These are phyloP conservation scores for Komagataella pastoris DNA, from an alignment of 805 yeast species.

Conservation along the genomic window DNA sequence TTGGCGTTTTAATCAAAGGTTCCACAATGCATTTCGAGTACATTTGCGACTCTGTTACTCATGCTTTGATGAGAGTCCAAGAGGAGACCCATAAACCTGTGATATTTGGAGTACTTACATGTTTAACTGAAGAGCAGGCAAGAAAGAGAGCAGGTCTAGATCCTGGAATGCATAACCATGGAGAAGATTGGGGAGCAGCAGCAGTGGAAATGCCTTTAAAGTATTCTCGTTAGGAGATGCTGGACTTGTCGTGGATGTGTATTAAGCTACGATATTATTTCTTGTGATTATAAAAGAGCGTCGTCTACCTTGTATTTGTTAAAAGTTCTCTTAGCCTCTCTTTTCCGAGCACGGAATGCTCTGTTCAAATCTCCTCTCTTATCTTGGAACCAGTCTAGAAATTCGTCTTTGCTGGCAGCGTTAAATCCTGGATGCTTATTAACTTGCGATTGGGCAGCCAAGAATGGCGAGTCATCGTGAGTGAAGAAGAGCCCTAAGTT, in stretches of 20 bases:
- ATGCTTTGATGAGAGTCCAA: slow-evolving; percentile 75
- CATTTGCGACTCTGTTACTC: slow-evolving; percentile 82
- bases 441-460: slow-evolving; percentile 74
- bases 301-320: not conserved
- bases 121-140: slow-evolving; percentile 91
- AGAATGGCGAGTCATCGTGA: slow-evolving; percentile 76
- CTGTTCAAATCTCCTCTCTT: slow-evolving; percentile 71
- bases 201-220: slow-evolving; percentile 87
- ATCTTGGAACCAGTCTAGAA: slow-evolving; percentile 65
- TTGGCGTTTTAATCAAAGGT: slow-evolving; percentile 92
- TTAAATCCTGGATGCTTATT: slow-evolving; percentile 27
- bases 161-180: slow-evolving; percentile 83
- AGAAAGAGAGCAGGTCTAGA: slow-evolving; percentile 79
- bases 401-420: slow-evolving; percentile 30
- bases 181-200: slow-evolving; percentile 97
- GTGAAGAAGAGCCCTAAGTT: slow-evolving; percentile 59
- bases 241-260: not conserved
- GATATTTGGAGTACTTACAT: slow-evolving; percentile 87
- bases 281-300: not conserved
- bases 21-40: slow-evolving; percentile 97
- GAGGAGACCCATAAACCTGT: slow-evolving; percentile 61
- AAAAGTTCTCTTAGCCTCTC: slow-evolving; percentile 37
- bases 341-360: slow-evolving; percentile 58
- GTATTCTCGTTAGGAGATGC: slow-evolving; percentile 7
- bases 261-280: not conserved